phyloP scores from a whole-genome alignment of 2,329 filamentous ascomycete species.

The Stagonosporopsis vannaccii region DNA sequence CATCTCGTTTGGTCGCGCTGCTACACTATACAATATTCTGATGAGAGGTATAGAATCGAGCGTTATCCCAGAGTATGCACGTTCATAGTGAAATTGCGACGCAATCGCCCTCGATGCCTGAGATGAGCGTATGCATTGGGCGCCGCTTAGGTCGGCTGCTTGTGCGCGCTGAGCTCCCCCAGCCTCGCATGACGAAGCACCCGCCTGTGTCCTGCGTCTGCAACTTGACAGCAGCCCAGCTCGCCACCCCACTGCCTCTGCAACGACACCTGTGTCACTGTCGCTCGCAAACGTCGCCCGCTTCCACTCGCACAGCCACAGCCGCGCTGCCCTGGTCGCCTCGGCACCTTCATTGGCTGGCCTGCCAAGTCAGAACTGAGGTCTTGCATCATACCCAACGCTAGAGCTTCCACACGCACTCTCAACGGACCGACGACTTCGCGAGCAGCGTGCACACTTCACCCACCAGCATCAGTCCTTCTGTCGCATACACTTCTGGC shows the following conservation, averaged over 20 bases:
- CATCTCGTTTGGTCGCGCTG: not conserved
- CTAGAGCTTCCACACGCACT: conserved; percentile 20
- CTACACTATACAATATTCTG: too few relatives aligned
- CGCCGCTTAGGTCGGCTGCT: conserved; percentile 18
- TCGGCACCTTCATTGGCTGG: conserved; percentile 17
- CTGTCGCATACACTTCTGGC: conserved; percentile 16
- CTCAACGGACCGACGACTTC: conserved; percentile 12
- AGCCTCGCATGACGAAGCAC: conserved; percentile 25
- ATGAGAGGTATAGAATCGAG: not conserved
- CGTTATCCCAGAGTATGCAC: not conserved
- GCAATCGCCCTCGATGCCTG: conserved; percentile 4
- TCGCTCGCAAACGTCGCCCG: conserved; percentile 8
- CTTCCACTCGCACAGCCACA: conserved; percentile 15
- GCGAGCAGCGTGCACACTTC: conserved; percentile 8
- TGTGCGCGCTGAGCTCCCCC: conserved; percentile 21
- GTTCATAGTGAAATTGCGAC: not conserved
- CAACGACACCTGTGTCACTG: conserved; percentile 14
- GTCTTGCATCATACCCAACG: conserved; percentile 25
- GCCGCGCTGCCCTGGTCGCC: conserved; percentile 10
- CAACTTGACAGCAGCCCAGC: conserved; percentile 12
- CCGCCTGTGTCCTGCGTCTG: conserved; percentile 19
- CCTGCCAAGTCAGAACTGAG: conserved; percentile 16
- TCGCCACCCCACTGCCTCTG: conserved; percentile 21
- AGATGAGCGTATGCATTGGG: conserved; percentile 17
- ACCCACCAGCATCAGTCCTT: conserved; percentile 11